Evolutionary conservation across 1,284 basidiomycete genomes (phyloP).

Genomic region (Apiotrichum gamsii): DNA sequence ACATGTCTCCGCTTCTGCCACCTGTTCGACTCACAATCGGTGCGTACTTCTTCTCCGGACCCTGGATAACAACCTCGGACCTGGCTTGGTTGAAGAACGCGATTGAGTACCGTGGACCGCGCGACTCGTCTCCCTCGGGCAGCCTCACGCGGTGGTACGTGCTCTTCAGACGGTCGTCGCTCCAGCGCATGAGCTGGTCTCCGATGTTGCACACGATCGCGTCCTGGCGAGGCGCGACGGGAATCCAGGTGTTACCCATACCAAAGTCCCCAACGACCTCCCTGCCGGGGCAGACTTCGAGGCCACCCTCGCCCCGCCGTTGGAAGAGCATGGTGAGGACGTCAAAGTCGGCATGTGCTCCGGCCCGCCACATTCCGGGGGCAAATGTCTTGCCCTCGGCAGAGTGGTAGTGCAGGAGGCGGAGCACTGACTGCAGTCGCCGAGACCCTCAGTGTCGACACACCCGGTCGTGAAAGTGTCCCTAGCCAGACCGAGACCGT

Average conservation of each 20-base stretch:
- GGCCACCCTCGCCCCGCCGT: constrained; percentile 30
- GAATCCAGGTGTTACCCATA: constrained; percentile 28
- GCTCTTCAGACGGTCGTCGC: constrained; percentile 31
- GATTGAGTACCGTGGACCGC: constrained; percentile 27
- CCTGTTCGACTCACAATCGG: constrained; percentile 22
- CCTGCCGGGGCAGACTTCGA: constrained; percentile 34
- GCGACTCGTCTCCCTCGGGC: constrained; percentile 22
- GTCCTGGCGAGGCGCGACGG: constrained; percentile 28
- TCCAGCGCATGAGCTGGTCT: constrained; percentile 34
- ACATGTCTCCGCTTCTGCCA: background rate
- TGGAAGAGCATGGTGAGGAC: constrained; percentile 34
- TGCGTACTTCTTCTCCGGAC: constrained; percentile 29
- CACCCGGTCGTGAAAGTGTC: constrained; percentile 28
- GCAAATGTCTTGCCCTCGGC: constrained; percentile 31
- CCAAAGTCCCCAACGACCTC: constrained; percentile 34
- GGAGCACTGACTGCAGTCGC: constrained; percentile 28
- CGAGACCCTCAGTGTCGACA: constrained; percentile 21
- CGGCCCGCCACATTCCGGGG: constrained; percentile 32
- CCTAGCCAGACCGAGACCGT: constrained; percentile 25
- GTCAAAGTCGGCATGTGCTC: constrained; percentile 36
- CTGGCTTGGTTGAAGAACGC: constrained; percentile 37
- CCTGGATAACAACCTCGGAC: constrained; percentile 26
- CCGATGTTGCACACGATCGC: constrained; percentile 37
- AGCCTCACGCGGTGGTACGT: constrained; percentile 34
- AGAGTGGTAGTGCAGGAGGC: constrained; percentile 31